Percentiles rank a stretch among this genome's conserved stretches.
Conservation (phyloP, 192 early-diverging fungal species). For the Backusella circina region DNA sequence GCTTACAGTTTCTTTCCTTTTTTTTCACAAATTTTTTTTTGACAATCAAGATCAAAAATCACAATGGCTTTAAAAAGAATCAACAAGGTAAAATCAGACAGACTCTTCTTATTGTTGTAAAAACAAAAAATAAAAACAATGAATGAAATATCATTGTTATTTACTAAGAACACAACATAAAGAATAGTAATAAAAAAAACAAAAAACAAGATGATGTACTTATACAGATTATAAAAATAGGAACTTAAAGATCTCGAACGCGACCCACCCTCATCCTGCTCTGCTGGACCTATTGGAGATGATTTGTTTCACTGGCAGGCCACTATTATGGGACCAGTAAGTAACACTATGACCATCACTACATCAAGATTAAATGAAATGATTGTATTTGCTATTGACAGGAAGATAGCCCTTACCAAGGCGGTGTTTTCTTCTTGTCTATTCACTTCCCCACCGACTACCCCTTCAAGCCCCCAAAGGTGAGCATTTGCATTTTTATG, state of each 20-base stretch:
- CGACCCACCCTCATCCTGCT: conserved; percentile 98
- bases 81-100: conserved; percentile 84
- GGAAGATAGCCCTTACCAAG: conserved; percentile 88
- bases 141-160: not conserved
- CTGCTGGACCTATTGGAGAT: conserved; percentile 93
- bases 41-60: conserved; percentile 1
- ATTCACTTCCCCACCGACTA: conserved; percentile 99
- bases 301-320: conserved; percentile 97
- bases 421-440: conserved; percentile 95
- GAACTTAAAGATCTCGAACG: conserved; percentile 94
- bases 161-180: not conserved
- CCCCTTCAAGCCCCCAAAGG: conserved; percentile 98
- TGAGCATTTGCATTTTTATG: conserved; percentile 20
- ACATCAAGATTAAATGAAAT: no score
- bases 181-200: not conserved
- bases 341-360: conserved; percentile 28
- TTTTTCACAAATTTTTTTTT: conserved; percentile 12
- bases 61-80: conserved; percentile 98
- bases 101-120: not conserved
- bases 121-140: no score
- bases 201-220: not conserved
- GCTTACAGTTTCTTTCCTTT: conserved; percentile 3
- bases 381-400: conserved; percentile 32
- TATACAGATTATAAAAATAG: conserved; percentile 36
- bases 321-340: conserved; percentile 96